Evolutionary conservation across 768 basidiomycete species (phyloP), one percentile per base, ranked within the genome.

Genomic region (Mycena amicta): DNA sequence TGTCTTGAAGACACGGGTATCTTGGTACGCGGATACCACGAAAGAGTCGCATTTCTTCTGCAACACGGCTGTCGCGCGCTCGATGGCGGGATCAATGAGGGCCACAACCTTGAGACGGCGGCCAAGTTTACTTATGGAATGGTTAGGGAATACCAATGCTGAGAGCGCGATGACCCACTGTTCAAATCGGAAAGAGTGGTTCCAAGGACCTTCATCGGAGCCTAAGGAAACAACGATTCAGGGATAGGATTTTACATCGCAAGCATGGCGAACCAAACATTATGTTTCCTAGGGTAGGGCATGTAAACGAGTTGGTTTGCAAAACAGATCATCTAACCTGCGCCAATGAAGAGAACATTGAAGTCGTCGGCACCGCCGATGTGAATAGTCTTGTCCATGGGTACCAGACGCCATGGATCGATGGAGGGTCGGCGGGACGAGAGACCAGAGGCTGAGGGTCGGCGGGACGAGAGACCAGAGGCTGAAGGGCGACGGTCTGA

Each of bases 101-200:
- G 93, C 96, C 61, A 95, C 86, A 56, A 99, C 93, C 72, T 96
- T 98, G 74, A 98, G 90, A 63, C 96, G 92, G 22, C 87, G 88
- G 47, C 96, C 96, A 59, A 98, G 89, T 80, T 98, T 95, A 75
- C 93, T 92, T 65, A 5, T 27, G 43, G 46, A 20, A 43, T 50
- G 29, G 25, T 66, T 39, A 71, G 60, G 25, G 23, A 49, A 52
- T 26, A 25, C 43, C 53, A 45, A 54, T 33, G 30, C 39, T 25
- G 15, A 55, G 52, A 49, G 50, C 30, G 41, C 56, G 5, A 49
- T 40, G 15, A 73, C 86, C 66, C 65, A 92, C 92, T 92, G 89
- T 78, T 93, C 92, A 55, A 93, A 83, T 67, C 92, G 90, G 82
- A 93, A 90, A 28, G 90, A 93, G 71, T 94, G 92, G 72, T 95